Evolutionary conservation across 176 grass and related monocot species (phyloP).

Genomic region (Paspalum notatum): DNA sequence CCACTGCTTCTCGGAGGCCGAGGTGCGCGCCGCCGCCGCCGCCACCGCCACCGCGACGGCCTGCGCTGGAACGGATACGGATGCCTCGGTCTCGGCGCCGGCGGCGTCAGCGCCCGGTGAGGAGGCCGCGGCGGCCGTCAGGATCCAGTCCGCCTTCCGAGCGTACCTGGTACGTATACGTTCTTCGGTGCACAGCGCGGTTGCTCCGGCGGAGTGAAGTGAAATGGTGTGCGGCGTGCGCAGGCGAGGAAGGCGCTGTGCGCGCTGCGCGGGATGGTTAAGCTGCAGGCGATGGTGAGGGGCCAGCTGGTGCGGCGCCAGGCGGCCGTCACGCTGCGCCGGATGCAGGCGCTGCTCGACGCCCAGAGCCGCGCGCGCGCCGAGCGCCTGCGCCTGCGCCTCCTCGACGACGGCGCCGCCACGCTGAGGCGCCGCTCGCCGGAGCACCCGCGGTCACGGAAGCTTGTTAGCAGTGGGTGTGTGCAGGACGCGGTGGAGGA

Average conservation of each 20-base stretch:
- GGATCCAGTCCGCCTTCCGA: conserved; percentile 70
- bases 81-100: background rate
- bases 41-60: background rate
- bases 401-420: conserved; percentile 7
- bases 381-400: conserved; percentile 36
- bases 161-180: conserved; percentile 51
- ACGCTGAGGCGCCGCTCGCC: conserved; percentile 41
- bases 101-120: background rate
- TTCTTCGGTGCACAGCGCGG: background rate
- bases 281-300: conserved; percentile 75
- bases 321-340: conserved; percentile 59
- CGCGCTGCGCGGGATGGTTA: conserved; percentile 73
- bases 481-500: conserved; percentile 14
- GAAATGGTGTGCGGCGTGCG: background rate
- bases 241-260: conserved; percentile 82
- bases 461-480: background rate
- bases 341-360: conserved; percentile 70
- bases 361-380: conserved; percentile 54
- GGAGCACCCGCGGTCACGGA: conserved; percentile 42
- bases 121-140: conserved; percentile 40
- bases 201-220: background rate
- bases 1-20: conserved; percentile 51
- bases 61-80: background rate
- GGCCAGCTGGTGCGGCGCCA: conserved; percentile 70
- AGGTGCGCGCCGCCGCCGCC: conserved; percentile 30